phyloP scores from a whole-genome alignment of 192 early-diverging fungal species.

The Umbelopsis ramanniana region DNA sequence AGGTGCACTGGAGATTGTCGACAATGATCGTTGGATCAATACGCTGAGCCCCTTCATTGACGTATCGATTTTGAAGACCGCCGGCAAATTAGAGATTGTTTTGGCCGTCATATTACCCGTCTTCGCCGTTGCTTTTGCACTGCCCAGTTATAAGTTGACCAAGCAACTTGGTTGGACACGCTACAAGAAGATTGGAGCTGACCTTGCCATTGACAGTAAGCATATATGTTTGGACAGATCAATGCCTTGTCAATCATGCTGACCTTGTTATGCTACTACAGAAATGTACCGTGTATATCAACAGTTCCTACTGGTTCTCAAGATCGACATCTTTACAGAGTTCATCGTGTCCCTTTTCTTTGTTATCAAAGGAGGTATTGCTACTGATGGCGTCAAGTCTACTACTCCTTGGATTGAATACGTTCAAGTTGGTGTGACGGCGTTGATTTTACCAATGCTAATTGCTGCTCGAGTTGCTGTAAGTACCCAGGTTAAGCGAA shows the following conservation, averaged over 20 bases:
- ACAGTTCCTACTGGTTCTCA: constrained; percentile 44
- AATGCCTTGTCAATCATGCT: background rate
- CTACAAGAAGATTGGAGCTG: constrained; percentile 72
- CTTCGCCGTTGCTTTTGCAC: constrained; percentile 32
- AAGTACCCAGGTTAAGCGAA: constrained; percentile 13
- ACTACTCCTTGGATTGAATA: constrained; percentile 28
- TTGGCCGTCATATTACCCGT: constrained; percentile 32
- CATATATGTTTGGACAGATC: background rate
- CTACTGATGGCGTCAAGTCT: background rate
- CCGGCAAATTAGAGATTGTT: constrained; percentile 40
- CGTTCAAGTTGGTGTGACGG: constrained; percentile 38
- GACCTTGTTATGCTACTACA: constrained; percentile 3
- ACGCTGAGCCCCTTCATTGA: constrained; percentile 11
- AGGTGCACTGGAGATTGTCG: constrained; percentile 42
- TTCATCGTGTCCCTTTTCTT: constrained; percentile 46
- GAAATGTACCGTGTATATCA: constrained; percentile 45
- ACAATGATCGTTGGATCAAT: constrained; percentile 37
- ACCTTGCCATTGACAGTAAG: constrained; percentile 57
- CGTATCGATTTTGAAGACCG: constrained; percentile 18
- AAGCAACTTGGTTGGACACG: constrained; percentile 62
- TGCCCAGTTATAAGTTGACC: constrained; percentile 35
- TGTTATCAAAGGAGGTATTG: constrained; percentile 18
- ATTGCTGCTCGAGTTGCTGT: constrained; percentile 41
- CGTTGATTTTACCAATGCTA: constrained; percentile 41
- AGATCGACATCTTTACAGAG: constrained; percentile 46